A percentile compares a stretch with the other conserved stretches of the same genome.
Evolutionary conservation across 805 yeast species (phyloP).

Genomic region (Yamadazyma ubonensis): DNA sequence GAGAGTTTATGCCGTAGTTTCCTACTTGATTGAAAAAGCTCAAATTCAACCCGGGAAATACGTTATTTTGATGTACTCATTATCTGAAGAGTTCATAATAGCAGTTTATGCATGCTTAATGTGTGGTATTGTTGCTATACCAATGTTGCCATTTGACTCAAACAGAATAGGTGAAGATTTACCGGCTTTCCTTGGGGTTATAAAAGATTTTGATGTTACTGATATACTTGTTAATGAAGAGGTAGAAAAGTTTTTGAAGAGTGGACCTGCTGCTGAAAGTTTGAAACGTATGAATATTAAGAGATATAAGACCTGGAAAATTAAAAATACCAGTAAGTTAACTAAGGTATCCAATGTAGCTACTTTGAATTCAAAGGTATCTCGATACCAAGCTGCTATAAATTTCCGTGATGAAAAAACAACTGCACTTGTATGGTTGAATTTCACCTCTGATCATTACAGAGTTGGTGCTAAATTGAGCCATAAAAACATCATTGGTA

Average conservation of each 20-base stretch:
- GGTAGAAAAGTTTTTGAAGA: slow-evolving; percentile 65
- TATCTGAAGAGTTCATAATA: slow-evolving; percentile 81
- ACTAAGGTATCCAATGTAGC: slow-evolving; percentile 40
- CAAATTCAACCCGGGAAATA: slow-evolving; percentile 64
- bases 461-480: slow-evolving; percentile 57
- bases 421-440: slow-evolving; percentile 62
- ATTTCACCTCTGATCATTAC: slow-evolving; percentile 70
- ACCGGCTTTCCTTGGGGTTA: slow-evolving; percentile 58
- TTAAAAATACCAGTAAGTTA: slow-evolving; percentile 67
- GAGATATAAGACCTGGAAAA: slow-evolving; percentile 45
- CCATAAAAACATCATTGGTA: slow-evolving; percentile 64
- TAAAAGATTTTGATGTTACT: slow-evolving; percentile 68
- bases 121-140: slow-evolving; percentile 76
- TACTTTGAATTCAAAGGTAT: slow-evolving; percentile 42
- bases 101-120: slow-evolving; percentile 84
- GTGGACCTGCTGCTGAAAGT: slow-evolving; percentile 60
- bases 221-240: slow-evolving; percentile 79
- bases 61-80: slow-evolving; percentile 79
- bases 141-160: slow-evolving; percentile 68
- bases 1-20: slow-evolving; percentile 71
- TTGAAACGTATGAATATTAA: slow-evolving; percentile 47
- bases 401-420: slow-evolving; percentile 41
- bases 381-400: slow-evolving; percentile 40
- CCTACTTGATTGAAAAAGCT: slow-evolving; percentile 66
- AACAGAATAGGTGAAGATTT: slow-evolving; percentile 71